Base-by-base conservation (phyloP, 148 eudicot species). In the Pharnaceum exiguum region DNA sequence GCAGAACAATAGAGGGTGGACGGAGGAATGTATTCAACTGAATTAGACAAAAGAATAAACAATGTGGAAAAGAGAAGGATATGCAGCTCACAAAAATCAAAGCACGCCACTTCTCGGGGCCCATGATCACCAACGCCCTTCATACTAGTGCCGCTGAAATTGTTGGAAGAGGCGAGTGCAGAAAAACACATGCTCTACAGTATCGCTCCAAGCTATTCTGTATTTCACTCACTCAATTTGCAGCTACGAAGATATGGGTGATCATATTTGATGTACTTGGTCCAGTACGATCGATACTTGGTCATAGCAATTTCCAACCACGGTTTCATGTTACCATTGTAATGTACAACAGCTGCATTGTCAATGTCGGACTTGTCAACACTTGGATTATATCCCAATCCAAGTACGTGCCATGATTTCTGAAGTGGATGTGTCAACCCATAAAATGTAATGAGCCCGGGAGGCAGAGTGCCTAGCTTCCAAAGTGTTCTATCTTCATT, bases 311-410 rank as follows among this genome's bases (percentile, higher is more conserved):
- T 75, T 77, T 89, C 97, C 44, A 89, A 64, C 97, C 97, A 89
- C 4, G 97, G 97, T 60, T 89, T 89, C 95, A 86, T 83, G 69
- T 89, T 89, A 40, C 97, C 97, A 44, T 89, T 89, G 65, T 89
- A 86, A 62, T 89, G 97, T 47, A 89, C 63, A 50, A 89, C 97
- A 29, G 97, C 97, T 59, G 97, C 97, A 29, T 72, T 79, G 32
- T 83, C 81, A 13, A 89, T 89, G 43, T 83, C 95, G 23, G 79
- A 42, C 57, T 42, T 68, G 64, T 81, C 80, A 23, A 89, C 58
- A 44, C 76, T 79, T 5, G 95, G 97, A 72, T 79, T 86, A 58
- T 89, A 89, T 26, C 97, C 97, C 75, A 89, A 60, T 52, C 97
- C 97, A 7, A 89, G 95, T 49, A 89, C 97, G 42, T 89, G 97